Evolutionary conservation across 768 basidiomycete genomes (phyloP).

Genomic region (Cyclocybe aegerita): DNA sequence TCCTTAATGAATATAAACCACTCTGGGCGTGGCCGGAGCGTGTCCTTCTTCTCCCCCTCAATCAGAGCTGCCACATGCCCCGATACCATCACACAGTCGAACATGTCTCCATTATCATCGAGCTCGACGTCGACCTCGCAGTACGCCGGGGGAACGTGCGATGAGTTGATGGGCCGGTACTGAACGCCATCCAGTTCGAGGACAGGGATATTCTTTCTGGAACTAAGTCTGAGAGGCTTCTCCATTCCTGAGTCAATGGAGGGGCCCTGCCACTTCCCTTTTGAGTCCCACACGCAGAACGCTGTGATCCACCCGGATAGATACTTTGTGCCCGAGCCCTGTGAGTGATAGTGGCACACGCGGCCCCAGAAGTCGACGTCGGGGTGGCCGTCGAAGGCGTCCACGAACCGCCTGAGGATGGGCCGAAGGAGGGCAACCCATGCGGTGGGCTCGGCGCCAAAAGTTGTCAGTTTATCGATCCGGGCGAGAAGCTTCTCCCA

Average conservation of each 20-base stretch:
- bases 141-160: constrained; percentile 13
- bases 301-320: constrained; percentile 22
- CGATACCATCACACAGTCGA: constrained; percentile 20
- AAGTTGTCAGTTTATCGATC: constrained; percentile 17
- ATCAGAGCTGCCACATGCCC: constrained; percentile 15
- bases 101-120: constrained; percentile 18
- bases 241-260: neutral
- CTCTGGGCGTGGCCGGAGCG: constrained; percentile 13
- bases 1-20: constrained; percentile 21
- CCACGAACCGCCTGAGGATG: constrained; percentile 17
- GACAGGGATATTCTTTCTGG: neutral
- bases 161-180: constrained; percentile 6
- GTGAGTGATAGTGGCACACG: constrained; percentile 7
- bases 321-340: constrained; percentile 10
- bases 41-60: constrained; percentile 10
- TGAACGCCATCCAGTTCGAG: constrained; percentile 9
- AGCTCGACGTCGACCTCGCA: constrained; percentile 21
- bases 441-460: constrained; percentile 13
- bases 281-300: constrained; percentile 17
- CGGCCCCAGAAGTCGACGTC: constrained; percentile 13
- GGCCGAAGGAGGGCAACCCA: constrained; percentile 16
- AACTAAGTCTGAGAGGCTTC: neutral
- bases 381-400: constrained; percentile 18
- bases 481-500: constrained; percentile 8
- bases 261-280: constrained; percentile 16